Conservation (phyloP, 371 early-diverging fungal species). For the Lichtheimia hyalospora region DNA sequence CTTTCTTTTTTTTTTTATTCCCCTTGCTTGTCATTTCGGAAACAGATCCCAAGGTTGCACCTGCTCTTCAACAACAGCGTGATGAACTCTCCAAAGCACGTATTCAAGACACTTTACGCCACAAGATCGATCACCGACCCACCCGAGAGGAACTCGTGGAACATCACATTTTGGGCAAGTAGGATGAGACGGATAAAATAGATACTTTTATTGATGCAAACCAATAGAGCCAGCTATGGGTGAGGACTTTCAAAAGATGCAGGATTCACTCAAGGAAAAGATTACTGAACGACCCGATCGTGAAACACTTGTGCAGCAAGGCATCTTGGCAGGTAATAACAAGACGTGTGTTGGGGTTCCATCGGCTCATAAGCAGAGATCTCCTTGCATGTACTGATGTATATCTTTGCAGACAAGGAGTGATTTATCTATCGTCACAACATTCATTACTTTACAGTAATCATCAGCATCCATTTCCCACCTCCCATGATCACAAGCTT, state of each 20-base stretch:
- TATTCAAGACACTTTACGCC: slow-evolving; percentile 67
- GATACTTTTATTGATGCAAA: not conserved
- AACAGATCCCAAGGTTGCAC: slow-evolving; percentile 55
- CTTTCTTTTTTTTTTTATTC: no score
- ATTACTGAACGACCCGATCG: slow-evolving; percentile 61
- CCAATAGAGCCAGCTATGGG: slow-evolving; percentile 44
- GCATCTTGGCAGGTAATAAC: slow-evolving; percentile 47
- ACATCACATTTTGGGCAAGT: slow-evolving; percentile 60
- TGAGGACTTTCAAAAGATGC: slow-evolving; percentile 57
- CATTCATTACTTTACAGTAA: no score
- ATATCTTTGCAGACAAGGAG: no score
- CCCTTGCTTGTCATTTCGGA: not conserved
- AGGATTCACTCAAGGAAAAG: slow-evolving; percentile 56
- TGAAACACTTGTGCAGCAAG: slow-evolving; percentile 53
- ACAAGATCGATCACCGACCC: slow-evolving; percentile 76
- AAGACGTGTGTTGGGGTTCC: not conserved
- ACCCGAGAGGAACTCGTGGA: slow-evolving; percentile 67
- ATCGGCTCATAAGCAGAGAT: not conserved
- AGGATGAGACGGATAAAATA: slow-evolving; percentile 23
- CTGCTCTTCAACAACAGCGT: slow-evolving; percentile 57
- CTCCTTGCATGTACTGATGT: not conserved
- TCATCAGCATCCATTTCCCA: no score
- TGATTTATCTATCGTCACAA: no score
- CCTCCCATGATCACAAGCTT: no score
- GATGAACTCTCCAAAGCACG: slow-evolving; percentile 60